These are phyloP conservation scores for Aspergillus vadensis DNA, from an alignment of 2,329 filamentous ascomycete species.

Conservation along the genomic window DNA sequence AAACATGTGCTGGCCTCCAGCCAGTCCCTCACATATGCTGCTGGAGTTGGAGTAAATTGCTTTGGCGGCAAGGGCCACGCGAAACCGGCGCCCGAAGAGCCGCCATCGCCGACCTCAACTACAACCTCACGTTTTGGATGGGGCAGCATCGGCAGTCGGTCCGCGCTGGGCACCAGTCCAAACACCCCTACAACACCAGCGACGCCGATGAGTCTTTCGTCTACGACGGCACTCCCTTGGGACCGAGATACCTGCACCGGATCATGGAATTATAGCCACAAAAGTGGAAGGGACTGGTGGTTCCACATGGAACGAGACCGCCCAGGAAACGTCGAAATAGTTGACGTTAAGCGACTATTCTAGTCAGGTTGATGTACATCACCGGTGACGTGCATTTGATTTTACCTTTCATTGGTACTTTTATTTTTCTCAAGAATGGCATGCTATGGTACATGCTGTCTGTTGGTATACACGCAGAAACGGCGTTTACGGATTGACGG, in stretches of 20 bases:
- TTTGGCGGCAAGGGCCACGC: constrained; percentile 30
- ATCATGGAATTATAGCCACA: constrained; percentile 46
- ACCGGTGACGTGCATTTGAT: background rate
- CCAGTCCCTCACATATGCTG: constrained; percentile 41
- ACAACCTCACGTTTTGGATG: constrained; percentile 38
- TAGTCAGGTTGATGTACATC: constrained; percentile 19
- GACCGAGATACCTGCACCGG: constrained; percentile 47
- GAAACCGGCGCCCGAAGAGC: constrained; percentile 31
- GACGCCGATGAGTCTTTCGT: constrained; percentile 34
- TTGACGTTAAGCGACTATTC: constrained; percentile 39
- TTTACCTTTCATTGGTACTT: background rate
- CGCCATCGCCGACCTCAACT: constrained; percentile 35
- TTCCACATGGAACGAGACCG: constrained; percentile 48
- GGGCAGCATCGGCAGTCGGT: constrained; percentile 38
- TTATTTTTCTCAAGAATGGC: background rate
- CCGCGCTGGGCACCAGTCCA: constrained; percentile 31
- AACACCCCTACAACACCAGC: constrained; percentile 35
- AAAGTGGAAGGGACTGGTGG: constrained; percentile 47
- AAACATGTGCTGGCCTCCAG: constrained; percentile 46
- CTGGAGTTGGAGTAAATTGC: constrained; percentile 37
- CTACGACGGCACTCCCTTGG: constrained; percentile 37
- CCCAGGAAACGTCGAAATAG: constrained; percentile 34
- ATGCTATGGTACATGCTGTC: background rate
- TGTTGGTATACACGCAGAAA: constrained; percentile 1
- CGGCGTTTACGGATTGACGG: constrained; percentile 8